Conservation (phyloP, 352 stramenopile species). For the Pythium dissimile region DNA sequence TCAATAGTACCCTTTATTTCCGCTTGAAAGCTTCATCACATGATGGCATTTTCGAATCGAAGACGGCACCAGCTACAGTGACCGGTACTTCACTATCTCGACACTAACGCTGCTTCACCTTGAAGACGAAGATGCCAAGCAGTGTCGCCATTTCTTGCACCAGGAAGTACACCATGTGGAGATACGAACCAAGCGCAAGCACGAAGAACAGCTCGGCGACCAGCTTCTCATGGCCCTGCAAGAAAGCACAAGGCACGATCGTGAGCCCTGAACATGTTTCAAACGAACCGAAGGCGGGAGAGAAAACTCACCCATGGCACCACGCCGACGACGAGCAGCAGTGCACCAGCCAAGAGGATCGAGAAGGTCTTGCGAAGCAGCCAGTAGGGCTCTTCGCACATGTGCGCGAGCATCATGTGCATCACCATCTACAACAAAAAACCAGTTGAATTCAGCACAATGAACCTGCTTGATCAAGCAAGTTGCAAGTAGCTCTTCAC, state of each 20-base stretch:
- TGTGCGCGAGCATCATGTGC: conserved; percentile 88
- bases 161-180: conserved; percentile 85
- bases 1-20: not conserved
- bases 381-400: conserved; percentile 85
- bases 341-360: conserved; percentile 54
- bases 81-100: too few species aligned
- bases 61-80: too few species aligned
- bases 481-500: conserved; percentile 20
- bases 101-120: conserved; percentile 49
- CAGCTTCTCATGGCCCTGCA: conserved; percentile 56
- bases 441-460: too few species aligned
- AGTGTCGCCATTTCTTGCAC: conserved; percentile 70
- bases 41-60: too few species aligned
- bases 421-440: conserved; percentile 71
- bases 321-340: conserved; percentile 64
- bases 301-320: conserved; percentile 58
- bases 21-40: not conserved
- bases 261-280: not conserved
- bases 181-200: conserved; percentile 60
- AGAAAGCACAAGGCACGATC: too few species aligned
- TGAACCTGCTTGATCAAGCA: too few species aligned
- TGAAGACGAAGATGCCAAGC: conserved; percentile 80
- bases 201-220: conserved; percentile 78
- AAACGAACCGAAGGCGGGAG: not conserved
- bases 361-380: conserved; percentile 81